Evolutionary conservation across 306 rosid genomes (phyloP), one percentile per base, ranked within the genome.

Genomic region (Vicia villosa): DNA sequence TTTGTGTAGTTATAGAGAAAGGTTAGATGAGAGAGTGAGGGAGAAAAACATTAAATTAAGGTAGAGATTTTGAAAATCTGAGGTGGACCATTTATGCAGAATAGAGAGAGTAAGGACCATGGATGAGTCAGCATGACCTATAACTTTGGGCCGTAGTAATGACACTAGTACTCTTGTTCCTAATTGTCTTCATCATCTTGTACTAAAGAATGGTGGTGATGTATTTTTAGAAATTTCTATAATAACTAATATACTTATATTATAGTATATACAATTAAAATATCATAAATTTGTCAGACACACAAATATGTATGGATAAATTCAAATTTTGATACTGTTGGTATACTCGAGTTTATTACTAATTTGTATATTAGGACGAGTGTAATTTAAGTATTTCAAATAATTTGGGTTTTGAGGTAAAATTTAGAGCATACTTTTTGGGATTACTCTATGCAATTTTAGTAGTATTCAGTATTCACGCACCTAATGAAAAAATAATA

Each of bases 51-150:
- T 70, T 83, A 64, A 78, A 67, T 80, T 46, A 70, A 79, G 51
- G 68, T 70, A 81, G 77, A 81, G 74, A 82, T 73, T 83, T 88
- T 76, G 78, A 66, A 84, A 74, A 72, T 81, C 56, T 72, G 90
- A 83, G 73, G 82, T 93, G 91, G 94, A 77, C 70, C 26, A 42
- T 76, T 77, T 62, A 85, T 80, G 81, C 82, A 71, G 7, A 38
- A 61, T 64, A 58, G 63, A 81, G 80, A 57, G 19, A 6, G 51
- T 49, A 57, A 6, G 34, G 77, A 66, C 49, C 69, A 59, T 59
- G 40, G 68, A 64, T 66, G 81, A 76, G 28, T 80, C 87, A 64
- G 74, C 78, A 26, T 52, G 79, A 49, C 67, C 8, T 42, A 4
- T 43, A 6, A 17, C 34, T 37, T 3, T 51, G 6, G 15, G 34